Evolutionary conservation across 2,329 filamentous ascomycete genomes (phyloP).

Genomic region (Triangularia setosa): DNA sequence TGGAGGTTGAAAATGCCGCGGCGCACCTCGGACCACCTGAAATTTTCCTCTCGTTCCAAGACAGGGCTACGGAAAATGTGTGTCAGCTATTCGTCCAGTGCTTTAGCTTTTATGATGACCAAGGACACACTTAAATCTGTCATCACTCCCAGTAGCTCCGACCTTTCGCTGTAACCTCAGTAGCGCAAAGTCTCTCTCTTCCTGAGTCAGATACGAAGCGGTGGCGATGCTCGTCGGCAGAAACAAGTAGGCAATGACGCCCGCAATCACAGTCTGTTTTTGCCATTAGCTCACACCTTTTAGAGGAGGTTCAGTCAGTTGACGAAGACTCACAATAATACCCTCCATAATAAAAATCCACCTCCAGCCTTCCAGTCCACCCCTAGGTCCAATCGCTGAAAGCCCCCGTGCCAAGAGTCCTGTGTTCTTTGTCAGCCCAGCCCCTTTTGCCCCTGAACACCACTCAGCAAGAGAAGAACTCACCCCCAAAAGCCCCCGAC

Average conservation of each 20-base stretch:
- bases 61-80: conserved; percentile 21
- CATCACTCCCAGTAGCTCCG: conserved; percentile 13
- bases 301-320: no score
- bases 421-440: background rate
- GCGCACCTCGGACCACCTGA: conserved; percentile 58
- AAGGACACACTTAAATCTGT: conserved; percentile 29
- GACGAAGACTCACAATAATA: conserved; percentile 38
- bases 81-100: no score
- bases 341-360: conserved; percentile 63
- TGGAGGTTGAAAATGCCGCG: conserved; percentile 58
- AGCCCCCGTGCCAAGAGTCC: conserved; percentile 58
- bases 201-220: conserved; percentile 6
- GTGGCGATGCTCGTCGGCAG: conserved; percentile 12
- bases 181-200: conserved; percentile 11
- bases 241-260: conserved; percentile 24
- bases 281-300: conserved; percentile 6
- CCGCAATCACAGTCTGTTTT: conserved; percentile 50
- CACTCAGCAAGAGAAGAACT: conserved; percentile 7
- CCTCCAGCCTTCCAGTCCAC: conserved; percentile 53
- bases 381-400: conserved; percentile 53
- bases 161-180: conserved; percentile 7
- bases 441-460: conserved; percentile 11
- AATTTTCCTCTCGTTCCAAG: conserved; percentile 41
- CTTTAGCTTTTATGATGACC: no score
- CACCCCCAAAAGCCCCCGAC: conserved; percentile 60